Evolutionary conservation across 164 flowering plant genomes (phyloP), one percentile per base, ranked within the genome.

Genomic region (Tinospora cordifolia): DNA sequence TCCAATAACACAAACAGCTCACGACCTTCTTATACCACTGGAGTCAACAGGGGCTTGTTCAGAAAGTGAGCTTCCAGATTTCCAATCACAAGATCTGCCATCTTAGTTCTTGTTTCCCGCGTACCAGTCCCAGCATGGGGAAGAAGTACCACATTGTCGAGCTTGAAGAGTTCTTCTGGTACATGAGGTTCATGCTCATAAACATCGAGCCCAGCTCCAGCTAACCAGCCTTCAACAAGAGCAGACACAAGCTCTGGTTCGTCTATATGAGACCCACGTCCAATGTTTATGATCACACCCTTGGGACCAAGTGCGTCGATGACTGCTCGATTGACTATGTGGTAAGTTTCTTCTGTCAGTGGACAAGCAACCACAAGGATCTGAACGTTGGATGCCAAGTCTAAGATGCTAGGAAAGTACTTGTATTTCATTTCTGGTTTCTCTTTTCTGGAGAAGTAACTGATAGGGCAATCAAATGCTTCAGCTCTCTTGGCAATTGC

Each of bases 401-500:
- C 90, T 9, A 80, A 51, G 21, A 90, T 74, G 51, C 70, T 84
- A 0, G 90, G 67, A 69, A 84, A 84, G 76, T 83, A 92, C 49
- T 83, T 89, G 87, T 89, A 92, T 2, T 51, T 74, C 9, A 74
- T 25, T 14, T 82, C 76, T 62, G 84, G 76, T 72, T 88, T 90
- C 76, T 84, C 75, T 7, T 90, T 78, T 76, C 91, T 80, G 36
- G 94, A 81, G 78, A 74, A 73, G 81, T 92, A 92, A 67, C 84
- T 82, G 59, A 92, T 79, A 0, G 86, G 79, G 79, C 98, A 89
- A 65, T 75, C 78, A 72, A 92, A 90, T 65, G 89, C 96, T 82
- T 85, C 88, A 27, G 95, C 94, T 81, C 96, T 82, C 76, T 81
- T 86, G n/a, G 94, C 98, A 64, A 90, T 80, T 38, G 96, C 96